Conservation (phyloP, 768 basidiomycete genomes). For the Suillus variegatus region DNA sequence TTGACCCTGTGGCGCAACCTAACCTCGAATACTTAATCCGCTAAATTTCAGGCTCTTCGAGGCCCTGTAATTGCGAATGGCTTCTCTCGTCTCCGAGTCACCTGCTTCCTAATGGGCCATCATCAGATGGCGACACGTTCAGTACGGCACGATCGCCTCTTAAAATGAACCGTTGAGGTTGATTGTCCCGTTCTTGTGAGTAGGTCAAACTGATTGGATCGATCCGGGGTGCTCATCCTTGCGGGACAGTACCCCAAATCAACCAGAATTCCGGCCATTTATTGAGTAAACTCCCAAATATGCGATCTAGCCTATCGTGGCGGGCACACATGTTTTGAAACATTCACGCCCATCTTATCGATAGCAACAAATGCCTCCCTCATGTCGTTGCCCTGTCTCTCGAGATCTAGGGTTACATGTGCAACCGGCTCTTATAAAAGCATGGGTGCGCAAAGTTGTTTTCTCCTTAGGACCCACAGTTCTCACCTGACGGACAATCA, state of each 20-base stretch:
- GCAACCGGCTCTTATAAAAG: constrained; percentile 32
- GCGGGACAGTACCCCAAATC: constrained; percentile 23
- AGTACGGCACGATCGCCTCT: constrained; percentile 2
- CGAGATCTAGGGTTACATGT: constrained; percentile 23
- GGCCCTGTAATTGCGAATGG: constrained; percentile 8
- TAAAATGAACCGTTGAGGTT: neutral
- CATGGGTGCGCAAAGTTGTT: constrained; percentile 16
- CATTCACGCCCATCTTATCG: constrained; percentile 32
- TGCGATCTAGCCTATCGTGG: constrained; percentile 19
- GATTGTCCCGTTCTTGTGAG: constrained; percentile 7
- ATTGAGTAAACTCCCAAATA: constrained; percentile 19
- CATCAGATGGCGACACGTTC: constrained; percentile 5
- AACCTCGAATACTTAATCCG: neutral
- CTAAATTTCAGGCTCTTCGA: neutral
- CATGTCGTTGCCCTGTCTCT: constrained; percentile 20
- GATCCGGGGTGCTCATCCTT: constrained; percentile 7
- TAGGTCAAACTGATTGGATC: constrained; percentile 6
- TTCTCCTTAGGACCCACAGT: constrained; percentile 33
- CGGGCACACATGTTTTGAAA: constrained; percentile 20
- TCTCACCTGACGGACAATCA: constrained; percentile 30
- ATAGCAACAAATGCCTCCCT: constrained; percentile 21
- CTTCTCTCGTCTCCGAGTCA: constrained; percentile 11
- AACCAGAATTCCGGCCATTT: constrained; percentile 26
- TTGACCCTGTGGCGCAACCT: constrained; percentile 27
- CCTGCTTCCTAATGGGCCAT: neutral